Conservation (phyloP, 2,329 filamentous ascomycete species). For the Aspergillus sp. region DNA sequence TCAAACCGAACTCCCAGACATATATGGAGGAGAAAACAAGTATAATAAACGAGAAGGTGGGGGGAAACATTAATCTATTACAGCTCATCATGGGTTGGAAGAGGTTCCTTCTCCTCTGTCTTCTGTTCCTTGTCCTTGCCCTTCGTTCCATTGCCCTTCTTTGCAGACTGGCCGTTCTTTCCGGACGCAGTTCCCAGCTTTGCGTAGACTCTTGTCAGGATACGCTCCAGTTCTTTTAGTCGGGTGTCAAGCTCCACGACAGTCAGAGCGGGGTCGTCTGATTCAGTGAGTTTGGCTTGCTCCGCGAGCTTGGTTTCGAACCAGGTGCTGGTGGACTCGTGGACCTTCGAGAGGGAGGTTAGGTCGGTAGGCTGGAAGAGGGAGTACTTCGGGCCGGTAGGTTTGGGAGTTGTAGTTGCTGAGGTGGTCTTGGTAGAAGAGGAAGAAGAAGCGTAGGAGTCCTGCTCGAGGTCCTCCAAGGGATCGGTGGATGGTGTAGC, state of each 20-base stretch:
- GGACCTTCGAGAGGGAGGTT: constrained; percentile 54
- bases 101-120: constrained; percentile 13
- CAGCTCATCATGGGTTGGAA: constrained; percentile 2
- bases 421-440: constrained; percentile 31
- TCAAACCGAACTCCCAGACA: too few species aligned
- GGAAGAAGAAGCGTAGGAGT: constrained; percentile 40
- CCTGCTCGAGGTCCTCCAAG: constrained; percentile 74
- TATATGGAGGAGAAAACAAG: too few species aligned
- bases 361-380: constrained; percentile 70
- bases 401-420: constrained; percentile 27
- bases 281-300: constrained; percentile 63
- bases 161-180: constrained; percentile 15
- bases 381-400: constrained; percentile 51
- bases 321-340: constrained; percentile 63
- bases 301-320: constrained; percentile 62
- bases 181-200: constrained; percentile 40
- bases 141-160: constrained; percentile 22
- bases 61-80: neutral
- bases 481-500: constrained; percentile 36
- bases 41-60: too few species aligned
- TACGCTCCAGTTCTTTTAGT: constrained; percentile 60
- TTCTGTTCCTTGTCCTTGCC: constrained; percentile 24
- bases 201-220: constrained; percentile 29
- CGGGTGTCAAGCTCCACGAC: constrained; percentile 64
- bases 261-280: constrained; percentile 68